Percentiles rank a stretch among this genome's conserved stretches.
phyloP scores from a whole-genome alignment of 1,139 yeast species.

The Pichia kudriavzevii region DNA sequence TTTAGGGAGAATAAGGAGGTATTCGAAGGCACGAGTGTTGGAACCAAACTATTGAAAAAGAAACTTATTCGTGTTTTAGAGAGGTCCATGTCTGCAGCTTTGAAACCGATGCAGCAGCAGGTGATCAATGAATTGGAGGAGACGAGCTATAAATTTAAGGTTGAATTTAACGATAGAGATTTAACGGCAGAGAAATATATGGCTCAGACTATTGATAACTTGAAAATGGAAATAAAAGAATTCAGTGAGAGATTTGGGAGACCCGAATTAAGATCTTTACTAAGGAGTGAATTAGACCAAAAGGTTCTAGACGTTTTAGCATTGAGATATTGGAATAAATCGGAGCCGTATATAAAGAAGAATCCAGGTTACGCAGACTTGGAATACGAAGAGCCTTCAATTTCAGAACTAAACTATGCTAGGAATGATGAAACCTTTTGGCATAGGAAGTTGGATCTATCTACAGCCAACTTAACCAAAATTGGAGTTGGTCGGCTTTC shows the following conservation, averaged over 20 bases:
- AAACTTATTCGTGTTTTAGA: conserved; percentile 84
- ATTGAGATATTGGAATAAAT: conserved; percentile 85
- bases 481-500: conserved; percentile 89
- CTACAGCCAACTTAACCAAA: conserved; percentile 80
- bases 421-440: conserved; percentile 72
- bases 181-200: conserved; percentile 90
- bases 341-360: conserved; percentile 27
- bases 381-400: conserved; percentile 37
- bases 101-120: conserved; percentile 79
- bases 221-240: conserved; percentile 83
- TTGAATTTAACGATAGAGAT: conserved; percentile 90
- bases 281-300: conserved; percentile 84
- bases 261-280: conserved; percentile 67
- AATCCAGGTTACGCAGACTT: conserved; percentile 18
- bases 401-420: conserved; percentile 44
- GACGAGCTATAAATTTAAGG: conserved; percentile 86
- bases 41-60: conserved; percentile 68
- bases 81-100: conserved; percentile 80
- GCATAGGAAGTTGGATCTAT: conserved; percentile 79
- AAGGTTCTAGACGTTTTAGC: conserved; percentile 80
- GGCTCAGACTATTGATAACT: conserved; percentile 82
- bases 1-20: conserved; percentile 54
- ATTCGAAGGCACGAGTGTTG: conserved; percentile 61
- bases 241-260: conserved; percentile 78
- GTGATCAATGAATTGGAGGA: conserved; percentile 92